phyloP scores from a whole-genome alignment of 805 yeast species.

The Barnettozyma wickerhamii region DNA sequence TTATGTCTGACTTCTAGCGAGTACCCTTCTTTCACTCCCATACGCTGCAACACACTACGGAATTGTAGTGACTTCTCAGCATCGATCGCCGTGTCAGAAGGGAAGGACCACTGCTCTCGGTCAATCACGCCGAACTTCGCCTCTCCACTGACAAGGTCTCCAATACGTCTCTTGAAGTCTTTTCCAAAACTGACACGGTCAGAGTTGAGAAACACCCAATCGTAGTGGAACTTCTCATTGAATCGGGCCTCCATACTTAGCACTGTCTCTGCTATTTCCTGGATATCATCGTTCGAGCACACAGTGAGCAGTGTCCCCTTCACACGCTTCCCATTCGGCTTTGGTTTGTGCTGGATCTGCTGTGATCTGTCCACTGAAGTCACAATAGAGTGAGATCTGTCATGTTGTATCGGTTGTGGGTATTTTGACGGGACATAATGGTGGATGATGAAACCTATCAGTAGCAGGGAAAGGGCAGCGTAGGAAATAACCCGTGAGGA shows the following conservation, averaged over 20 bases:
- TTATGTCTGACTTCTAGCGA: slow-evolving; percentile 80
- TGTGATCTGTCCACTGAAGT: slow-evolving; percentile 1
- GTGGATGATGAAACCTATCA: too few relatives aligned
- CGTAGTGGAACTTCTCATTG: slow-evolving; percentile 65
- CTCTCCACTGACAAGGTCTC: slow-evolving; percentile 55
- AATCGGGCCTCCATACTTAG: slow-evolving; percentile 32
- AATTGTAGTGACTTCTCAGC: slow-evolving; percentile 60
- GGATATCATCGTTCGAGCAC: slow-evolving; percentile 58
- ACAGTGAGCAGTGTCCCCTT: slow-evolving; percentile 46
- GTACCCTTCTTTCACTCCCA: slow-evolving; percentile 68
- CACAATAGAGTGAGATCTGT: too few relatives aligned
- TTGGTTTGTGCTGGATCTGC: background rate
- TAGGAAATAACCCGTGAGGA: too few relatives aligned
- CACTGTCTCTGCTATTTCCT: slow-evolving; percentile 47
- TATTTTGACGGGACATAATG: too few relatives aligned
- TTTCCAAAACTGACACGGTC: slow-evolving; percentile 63
- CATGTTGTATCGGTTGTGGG: too few relatives aligned
- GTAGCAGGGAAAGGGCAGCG: too few relatives aligned
- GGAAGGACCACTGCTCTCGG: slow-evolving; percentile 79
- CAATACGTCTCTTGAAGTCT: slow-evolving; percentile 56
- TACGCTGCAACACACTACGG: slow-evolving; percentile 48
- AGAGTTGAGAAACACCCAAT: slow-evolving; percentile 83
- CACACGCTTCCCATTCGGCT: slow-evolving; percentile 4
- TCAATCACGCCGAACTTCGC: slow-evolving; percentile 72
- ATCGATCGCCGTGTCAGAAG: slow-evolving; percentile 61